Evolutionary conservation across 164 flowering plant genomes (phyloP).

Genomic region (Piper longum): DNA sequence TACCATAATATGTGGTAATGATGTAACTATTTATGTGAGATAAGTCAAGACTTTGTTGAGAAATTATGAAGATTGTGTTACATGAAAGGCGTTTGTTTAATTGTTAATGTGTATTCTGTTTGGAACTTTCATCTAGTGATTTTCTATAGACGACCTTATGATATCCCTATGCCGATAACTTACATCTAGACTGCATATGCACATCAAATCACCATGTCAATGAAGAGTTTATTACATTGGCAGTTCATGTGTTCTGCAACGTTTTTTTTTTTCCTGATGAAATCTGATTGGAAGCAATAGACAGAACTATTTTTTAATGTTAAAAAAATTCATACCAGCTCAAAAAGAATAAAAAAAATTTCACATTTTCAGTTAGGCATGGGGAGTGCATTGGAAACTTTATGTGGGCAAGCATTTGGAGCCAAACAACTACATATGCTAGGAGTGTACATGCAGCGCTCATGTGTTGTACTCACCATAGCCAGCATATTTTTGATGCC

Average conservation of each 20-base stretch:
- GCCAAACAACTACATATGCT: slow-evolving; percentile 26
- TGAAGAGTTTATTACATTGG: not conserved
- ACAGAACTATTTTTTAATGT: not conserved
- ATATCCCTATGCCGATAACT: no score
- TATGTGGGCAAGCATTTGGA: slow-evolving; percentile 32
- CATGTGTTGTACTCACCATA: slow-evolving; percentile 23
- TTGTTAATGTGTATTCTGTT: no score
- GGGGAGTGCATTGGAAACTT: slow-evolving; percentile 51
- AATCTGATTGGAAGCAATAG: not conserved
- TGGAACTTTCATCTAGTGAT: no score
- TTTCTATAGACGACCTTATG: no score
- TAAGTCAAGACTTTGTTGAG: no score
- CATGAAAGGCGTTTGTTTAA: no score
- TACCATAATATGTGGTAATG: no score
- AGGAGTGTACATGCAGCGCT: slow-evolving; percentile 34
- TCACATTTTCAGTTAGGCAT: slow-evolving; percentile 30
- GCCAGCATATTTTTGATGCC: slow-evolving; percentile 13
- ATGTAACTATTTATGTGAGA: no score
- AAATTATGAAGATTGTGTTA: no score
- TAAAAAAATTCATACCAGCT: no score
- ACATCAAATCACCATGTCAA: not conserved
- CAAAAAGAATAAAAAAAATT: not conserved
- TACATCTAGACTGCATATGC: not conserved
- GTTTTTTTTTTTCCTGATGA: not conserved
- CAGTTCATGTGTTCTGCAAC: not conserved